Base-by-base conservation (phyloP, 2,329 filamentous ascomycete species). In the Neofusicoccum parvum region DNA sequence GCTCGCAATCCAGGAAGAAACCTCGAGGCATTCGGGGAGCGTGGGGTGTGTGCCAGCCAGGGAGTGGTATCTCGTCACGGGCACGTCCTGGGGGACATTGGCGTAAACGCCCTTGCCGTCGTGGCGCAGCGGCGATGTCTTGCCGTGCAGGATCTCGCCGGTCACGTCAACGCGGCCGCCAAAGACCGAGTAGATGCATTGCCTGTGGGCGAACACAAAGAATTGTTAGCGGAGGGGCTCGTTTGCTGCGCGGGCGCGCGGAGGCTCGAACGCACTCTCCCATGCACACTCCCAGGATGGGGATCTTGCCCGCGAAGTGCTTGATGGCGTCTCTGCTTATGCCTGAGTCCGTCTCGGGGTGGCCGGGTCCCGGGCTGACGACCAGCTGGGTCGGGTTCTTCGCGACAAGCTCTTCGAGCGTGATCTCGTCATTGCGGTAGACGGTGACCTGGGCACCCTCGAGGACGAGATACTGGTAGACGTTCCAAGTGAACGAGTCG, bases 401-500 rank as follows among this genome's bases (percentile, higher is more conserved):
- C 12, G 88, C 86, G 68, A 95, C 88, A 69, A 99, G 83, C 71
- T 97, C 90, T 11, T 96, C 88, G 5, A 99, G 79, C 0, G 90
- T 90, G 71, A 98, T 89, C 78, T 97, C 88, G 79, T 99, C 94
- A 75, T 99, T 99, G 72, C 95, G 88, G 80, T 89, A 91, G 20
- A 99, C 95, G 3, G 90, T 92, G 59, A 97, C 95, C 0, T 84
- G 91, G 34, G 96, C 95, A 37, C 95, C 95, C 78, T 98, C 95
- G n/a, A 99, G 88, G 6, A 94, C 90, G 1, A 99, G 88, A 74
- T 99, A 99, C 79, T 99, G 96, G 79, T 98, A 99, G 66, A 99
- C 92, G 75, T 99, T 99, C 92, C 94, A 99, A 66, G 94, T 97
- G 79, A 99, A 99, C 3, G 95, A 98, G 80, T 99, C 95, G 80